These are phyloP conservation scores for Comarum palustre DNA, from an alignment of 306 rosid species.

Conservation along the genomic window DNA sequence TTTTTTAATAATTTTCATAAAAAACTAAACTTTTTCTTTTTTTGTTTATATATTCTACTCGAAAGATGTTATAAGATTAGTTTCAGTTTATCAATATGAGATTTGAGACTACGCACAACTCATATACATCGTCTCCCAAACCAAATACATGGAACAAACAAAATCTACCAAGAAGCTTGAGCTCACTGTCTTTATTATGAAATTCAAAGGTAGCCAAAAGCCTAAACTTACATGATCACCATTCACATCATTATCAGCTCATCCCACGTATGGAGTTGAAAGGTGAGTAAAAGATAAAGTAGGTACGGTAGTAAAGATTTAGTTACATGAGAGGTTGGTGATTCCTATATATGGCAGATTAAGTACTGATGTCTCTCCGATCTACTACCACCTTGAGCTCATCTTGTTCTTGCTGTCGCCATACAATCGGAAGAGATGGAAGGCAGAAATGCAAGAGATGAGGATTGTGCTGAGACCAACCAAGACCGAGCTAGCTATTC, in stretches of 20 bases:
- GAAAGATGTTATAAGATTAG: no score
- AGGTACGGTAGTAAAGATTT: background rate
- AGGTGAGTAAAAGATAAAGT: background rate
- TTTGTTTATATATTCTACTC: no score
- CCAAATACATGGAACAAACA: background rate
- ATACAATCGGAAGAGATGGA: conserved; percentile 80
- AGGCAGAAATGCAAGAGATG: conserved; percentile 73
- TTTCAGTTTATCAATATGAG: no score
- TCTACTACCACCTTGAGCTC: conserved; percentile 31
- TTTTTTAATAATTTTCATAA: no score
- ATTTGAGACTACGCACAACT: no score
- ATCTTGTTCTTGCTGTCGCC: conserved; percentile 48
- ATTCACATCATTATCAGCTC: background rate
- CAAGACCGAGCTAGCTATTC: conserved; percentile 57
- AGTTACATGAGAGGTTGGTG: background rate
- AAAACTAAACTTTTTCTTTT: no score
- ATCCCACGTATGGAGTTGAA: background rate
- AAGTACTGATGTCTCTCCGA: background rate
- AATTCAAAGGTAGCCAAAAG: background rate
- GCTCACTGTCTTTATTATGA: background rate
- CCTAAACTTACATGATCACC: background rate
- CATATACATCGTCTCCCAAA: no score
- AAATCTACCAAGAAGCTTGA: background rate
- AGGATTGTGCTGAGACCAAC: conserved; percentile 60
- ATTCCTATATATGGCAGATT: background rate